These are phyloP conservation scores for Dalechampia spathulata DNA, from an alignment of 441 rosid species.

Conservation along the genomic window DNA sequence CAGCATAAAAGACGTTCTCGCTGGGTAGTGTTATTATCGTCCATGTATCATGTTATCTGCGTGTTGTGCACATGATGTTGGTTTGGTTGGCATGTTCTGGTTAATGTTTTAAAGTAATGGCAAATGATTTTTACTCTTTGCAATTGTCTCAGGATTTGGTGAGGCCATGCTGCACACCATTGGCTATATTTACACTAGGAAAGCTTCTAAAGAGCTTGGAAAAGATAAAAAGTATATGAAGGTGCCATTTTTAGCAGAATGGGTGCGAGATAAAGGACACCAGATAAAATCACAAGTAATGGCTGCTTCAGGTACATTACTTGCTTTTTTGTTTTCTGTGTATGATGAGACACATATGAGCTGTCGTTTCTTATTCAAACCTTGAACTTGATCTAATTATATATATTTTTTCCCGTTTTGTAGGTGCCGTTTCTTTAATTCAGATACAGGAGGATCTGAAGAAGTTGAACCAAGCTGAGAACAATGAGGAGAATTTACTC, in stretches of 20 bases:
- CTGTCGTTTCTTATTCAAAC: background rate
- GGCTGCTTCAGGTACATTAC: conserved; percentile 81
- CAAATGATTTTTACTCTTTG: background rate
- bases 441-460: conserved; percentile 78
- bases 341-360: too few species aligned
- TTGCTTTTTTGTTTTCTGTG: too few species aligned
- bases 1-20: too few species aligned
- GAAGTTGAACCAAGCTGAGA: conserved; percentile 52
- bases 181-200: conserved; percentile 88
- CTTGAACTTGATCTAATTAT: background rate
- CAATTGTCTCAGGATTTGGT: conserved; percentile 60
- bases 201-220: conserved; percentile 84
- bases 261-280: conserved; percentile 97
- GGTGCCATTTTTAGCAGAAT: conserved; percentile 90
- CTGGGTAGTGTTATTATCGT: too few species aligned
- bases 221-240: conserved; percentile 79
- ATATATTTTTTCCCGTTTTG: conserved; percentile 9
- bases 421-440: conserved; percentile 86
- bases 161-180: conserved; percentile 95
- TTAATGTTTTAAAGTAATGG: background rate
- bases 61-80: background rate
- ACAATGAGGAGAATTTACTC: conserved; percentile 57
- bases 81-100: background rate
- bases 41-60: background rate
- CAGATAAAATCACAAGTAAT: conserved; percentile 83